A percentile compares a stretch with the other conserved stretches of the same genome.
These are phyloP conservation scores for Papiliotrema terrestris DNA, from an alignment of 1,284 basidiomycete species.

Conservation along the genomic window DNA sequence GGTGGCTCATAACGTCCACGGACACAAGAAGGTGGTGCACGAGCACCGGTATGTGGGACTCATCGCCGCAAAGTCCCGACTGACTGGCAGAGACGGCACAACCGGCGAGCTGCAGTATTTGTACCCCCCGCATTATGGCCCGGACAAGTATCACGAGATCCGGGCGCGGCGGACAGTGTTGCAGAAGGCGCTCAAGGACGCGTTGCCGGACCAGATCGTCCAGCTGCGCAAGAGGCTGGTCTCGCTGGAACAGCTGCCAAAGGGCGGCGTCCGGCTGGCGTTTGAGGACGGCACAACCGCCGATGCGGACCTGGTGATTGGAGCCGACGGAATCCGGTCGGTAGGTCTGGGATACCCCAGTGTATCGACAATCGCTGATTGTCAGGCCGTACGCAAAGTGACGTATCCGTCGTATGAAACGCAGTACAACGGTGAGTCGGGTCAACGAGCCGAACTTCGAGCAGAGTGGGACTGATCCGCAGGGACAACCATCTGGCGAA, in stretches of 20 bases:
- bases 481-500: constrained; percentile 16
- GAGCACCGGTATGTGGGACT: neutral
- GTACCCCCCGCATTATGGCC: neutral
- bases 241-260: neutral
- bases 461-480: neutral
- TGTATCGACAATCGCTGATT: constrained; percentile 1
- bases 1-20: constrained; percentile 2
- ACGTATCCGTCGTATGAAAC: neutral
- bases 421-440: neutral
- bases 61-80: neutral
- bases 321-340: constrained; percentile 19
- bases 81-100: constrained; percentile 2
- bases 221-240: constrained; percentile 9
- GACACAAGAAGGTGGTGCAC: neutral
- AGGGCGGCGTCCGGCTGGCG: neutral
- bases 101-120: constrained; percentile 3
- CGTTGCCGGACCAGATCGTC: neutral
- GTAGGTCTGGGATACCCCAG: no score
- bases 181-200: neutral
- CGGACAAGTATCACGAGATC: neutral
- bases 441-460: neutral
- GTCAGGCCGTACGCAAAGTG: neutral
- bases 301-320: constrained; percentile 12
- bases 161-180: constrained; percentile 3
- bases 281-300: constrained; percentile 13